Percentiles rank a stretch among this genome's conserved stretches.
phyloP scores from a whole-genome alignment of 768 basidiomycete genomes.

The Amanita molliuscula region DNA sequence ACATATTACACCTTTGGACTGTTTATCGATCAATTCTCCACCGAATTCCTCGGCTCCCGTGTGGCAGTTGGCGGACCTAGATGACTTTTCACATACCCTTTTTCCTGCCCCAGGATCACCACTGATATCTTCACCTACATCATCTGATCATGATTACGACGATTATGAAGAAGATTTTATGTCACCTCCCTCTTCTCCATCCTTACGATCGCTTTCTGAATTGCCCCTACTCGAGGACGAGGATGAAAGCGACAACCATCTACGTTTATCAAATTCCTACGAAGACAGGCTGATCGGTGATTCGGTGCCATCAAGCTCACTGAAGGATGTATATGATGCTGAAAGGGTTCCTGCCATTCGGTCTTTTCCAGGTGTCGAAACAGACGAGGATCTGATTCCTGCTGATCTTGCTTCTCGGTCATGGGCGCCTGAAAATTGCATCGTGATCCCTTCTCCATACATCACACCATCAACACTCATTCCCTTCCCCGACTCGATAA shows the following conservation, averaged over 20 bases:
- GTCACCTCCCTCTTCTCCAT: conserved; percentile 9
- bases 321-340: neutral
- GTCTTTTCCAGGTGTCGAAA: conserved; percentile 32
- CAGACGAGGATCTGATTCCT: conserved; percentile 31
- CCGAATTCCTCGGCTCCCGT: neutral
- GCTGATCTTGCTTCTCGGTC: conserved; percentile 9
- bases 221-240: conserved; percentile 5
- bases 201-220: conserved; percentile 6
- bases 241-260: neutral
- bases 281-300: neutral
- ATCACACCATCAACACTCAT: conserved; percentile 4
- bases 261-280: neutral
- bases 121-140: conserved; percentile 13
- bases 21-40: neutral
- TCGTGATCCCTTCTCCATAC: conserved; percentile 5
- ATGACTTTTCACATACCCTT: neutral
- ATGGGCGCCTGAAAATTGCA: conserved; percentile 2
- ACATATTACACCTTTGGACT: neutral
- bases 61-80: neutral
- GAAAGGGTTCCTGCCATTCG: conserved; percentile 15
- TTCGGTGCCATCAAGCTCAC: neutral
- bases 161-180: conserved; percentile 3
- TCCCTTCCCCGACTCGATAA: neutral
- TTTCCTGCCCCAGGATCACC: conserved; percentile 15
- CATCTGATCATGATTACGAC: conserved; percentile 19